These are phyloP conservation scores for Dioscorea zingiberensis DNA, from an alignment of 106 monocot species.

Conservation along the genomic window DNA sequence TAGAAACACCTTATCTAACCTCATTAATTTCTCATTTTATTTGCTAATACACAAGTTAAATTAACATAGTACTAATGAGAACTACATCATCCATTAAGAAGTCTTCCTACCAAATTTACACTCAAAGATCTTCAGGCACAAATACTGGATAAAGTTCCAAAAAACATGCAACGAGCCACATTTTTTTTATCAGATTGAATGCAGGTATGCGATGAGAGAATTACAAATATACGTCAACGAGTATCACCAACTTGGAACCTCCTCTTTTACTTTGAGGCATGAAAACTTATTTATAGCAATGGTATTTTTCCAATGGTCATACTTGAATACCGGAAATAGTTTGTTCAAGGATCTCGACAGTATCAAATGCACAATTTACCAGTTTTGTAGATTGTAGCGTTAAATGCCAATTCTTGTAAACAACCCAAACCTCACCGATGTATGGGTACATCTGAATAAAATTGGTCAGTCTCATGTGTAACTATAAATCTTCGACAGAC, in stretches of 20 bases:
- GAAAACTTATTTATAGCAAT: background rate
- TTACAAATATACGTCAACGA: conserved; percentile 15
- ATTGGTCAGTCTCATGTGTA: background rate
- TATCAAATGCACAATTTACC: background rate
- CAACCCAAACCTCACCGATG: conserved; percentile 3
- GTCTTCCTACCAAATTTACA: no score
- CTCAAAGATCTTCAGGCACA: conserved; percentile 15
- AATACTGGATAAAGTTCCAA: conserved; percentile 76
- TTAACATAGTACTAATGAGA: no score
- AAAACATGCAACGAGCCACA: conserved; percentile 40
- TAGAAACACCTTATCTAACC: no score
- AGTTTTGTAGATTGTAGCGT: background rate
- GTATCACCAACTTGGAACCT: background rate
- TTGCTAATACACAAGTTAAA: no score
- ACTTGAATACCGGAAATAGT: background rate
- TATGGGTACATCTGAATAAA: background rate
- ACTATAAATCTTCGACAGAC: conserved; percentile 1
- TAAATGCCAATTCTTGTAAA: conserved; percentile 7
- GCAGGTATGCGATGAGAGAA: conserved; percentile 76
- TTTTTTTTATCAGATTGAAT: conserved; percentile 44
- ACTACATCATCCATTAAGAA: no score
- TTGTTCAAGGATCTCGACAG: background rate
- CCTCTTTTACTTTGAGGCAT: background rate
- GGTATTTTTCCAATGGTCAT: background rate
- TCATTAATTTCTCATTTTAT: no score